These are phyloP conservation scores for Penicillium paradoxum DNA, from an alignment of 495 filamentous ascomycete species.

Conservation along the genomic window DNA sequence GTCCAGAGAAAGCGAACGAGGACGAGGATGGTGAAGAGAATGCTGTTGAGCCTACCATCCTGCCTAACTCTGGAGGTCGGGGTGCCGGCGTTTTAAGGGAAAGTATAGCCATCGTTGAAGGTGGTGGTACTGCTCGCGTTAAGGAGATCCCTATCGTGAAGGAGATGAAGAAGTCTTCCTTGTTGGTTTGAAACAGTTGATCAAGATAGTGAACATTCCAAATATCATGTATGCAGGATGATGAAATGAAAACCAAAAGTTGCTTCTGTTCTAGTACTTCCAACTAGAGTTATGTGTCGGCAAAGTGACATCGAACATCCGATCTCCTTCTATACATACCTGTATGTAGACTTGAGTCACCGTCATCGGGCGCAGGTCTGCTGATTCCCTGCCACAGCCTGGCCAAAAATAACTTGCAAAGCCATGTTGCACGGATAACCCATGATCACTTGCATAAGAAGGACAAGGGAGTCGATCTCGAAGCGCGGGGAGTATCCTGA, in stretches of 20 bases:
- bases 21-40: constrained; percentile 13
- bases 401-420: neutral
- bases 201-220: neutral
- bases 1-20: constrained; percentile 10
- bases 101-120: constrained; percentile 28
- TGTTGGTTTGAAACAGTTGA: constrained; percentile 40
- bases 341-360: neutral
- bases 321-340: neutral
- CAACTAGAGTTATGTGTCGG: neutral
- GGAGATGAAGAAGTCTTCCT: constrained; percentile 48
- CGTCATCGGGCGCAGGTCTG: neutral
- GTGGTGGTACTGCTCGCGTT: constrained; percentile 13
- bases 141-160: constrained; percentile 42
- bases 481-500: neutral
- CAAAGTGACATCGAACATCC: neutral
- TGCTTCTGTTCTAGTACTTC: neutral
- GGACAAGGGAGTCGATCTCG: neutral
- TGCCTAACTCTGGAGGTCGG: constrained; percentile 21
- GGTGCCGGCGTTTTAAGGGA: constrained; percentile 40
- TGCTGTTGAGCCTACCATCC: constrained; percentile 19
- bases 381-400: neutral
- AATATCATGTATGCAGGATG: neutral
- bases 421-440: neutral
- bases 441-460: neutral
- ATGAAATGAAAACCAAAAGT: constrained; percentile 1